Conservation (phyloP, 805 yeast genomes). For the Yamadazyma scolyti region DNA sequence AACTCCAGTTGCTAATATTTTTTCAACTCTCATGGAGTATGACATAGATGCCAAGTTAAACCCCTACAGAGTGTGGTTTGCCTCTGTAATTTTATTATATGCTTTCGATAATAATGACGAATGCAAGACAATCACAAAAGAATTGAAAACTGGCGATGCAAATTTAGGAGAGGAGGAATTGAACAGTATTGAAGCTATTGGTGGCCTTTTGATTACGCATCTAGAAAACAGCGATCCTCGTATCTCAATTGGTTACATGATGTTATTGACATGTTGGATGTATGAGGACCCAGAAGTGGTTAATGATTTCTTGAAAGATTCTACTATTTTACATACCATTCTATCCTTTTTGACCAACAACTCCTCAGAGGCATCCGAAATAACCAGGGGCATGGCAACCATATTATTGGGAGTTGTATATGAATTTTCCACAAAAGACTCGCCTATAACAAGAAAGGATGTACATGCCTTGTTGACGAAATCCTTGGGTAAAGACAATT, state of each 20-base stretch:
- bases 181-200: constrained; percentile 67
- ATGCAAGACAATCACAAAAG: constrained; percentile 44
- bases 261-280: constrained; percentile 71
- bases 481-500: constrained; percentile 78
- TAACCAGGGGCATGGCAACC: constrained; percentile 71
- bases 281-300: constrained; percentile 76
- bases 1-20: constrained; percentile 54
- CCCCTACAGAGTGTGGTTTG: constrained; percentile 87
- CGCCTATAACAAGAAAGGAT: constrained; percentile 61
- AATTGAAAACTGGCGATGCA: constrained; percentile 54
- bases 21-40: constrained; percentile 69
- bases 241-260: constrained; percentile 70
- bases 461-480: constrained; percentile 60
- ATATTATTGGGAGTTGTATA: constrained; percentile 72
- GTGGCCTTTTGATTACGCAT: constrained; percentile 68
- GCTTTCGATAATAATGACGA: constrained; percentile 55
- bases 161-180: constrained; percentile 66
- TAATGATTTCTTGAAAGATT: constrained; percentile 67
- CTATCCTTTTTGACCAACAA: constrained; percentile 54
- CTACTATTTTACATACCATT: constrained; percentile 62
- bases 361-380: constrained; percentile 45
- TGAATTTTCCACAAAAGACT: constrained; percentile 63
- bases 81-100: constrained; percentile 60
- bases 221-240: constrained; percentile 65
- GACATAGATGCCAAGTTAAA: constrained; percentile 63